phyloP scores from a whole-genome alignment of 2,329 filamentous ascomycete genomes.

The Thelonectria rubi region DNA sequence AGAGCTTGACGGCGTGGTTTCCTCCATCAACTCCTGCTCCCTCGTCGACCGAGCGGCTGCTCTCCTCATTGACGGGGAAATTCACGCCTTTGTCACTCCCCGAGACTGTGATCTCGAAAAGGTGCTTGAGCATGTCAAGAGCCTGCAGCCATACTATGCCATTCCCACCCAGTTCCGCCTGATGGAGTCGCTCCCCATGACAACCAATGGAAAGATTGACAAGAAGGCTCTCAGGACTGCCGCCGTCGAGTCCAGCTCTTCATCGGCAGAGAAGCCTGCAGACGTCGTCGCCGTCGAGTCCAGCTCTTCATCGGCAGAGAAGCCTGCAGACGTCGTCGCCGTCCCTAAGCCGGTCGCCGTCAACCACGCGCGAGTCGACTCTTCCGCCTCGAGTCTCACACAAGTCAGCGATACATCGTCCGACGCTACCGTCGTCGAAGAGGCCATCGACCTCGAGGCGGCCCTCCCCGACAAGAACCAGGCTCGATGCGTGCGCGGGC shows the following conservation, averaged over 20 bases:
- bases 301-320: neutral
- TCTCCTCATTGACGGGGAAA: conserved; percentile 55
- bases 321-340: neutral
- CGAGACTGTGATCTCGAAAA: conserved; percentile 45
- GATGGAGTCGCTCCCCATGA: conserved; percentile 57
- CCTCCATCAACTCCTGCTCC: conserved; percentile 55
- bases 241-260: neutral
- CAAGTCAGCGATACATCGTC: conserved; percentile 28
- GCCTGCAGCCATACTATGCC: conserved; percentile 63
- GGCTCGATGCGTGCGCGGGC: conserved; percentile 48
- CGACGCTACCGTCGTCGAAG: conserved; percentile 29
- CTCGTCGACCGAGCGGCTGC: conserved; percentile 57
- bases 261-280: neutral
- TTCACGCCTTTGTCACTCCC: conserved; percentile 61
- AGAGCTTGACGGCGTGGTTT: conserved; percentile 65
- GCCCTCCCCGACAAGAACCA: conserved; percentile 55
- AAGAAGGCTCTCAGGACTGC: conserved; percentile 53
- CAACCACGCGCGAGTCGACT: conserved; percentile 36
- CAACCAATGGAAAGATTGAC: conserved; percentile 65
- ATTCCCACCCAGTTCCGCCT: conserved; percentile 57
- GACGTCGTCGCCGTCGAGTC: neutral
- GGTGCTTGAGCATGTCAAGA: conserved; percentile 52
- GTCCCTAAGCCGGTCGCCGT: conserved; percentile 28
- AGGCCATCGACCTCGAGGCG: conserved; percentile 43
- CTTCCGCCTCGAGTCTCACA: conserved; percentile 43